Base-by-base conservation (phyloP, 371 early-diverging fungal genomes). In the Mortierella polycephala region DNA sequence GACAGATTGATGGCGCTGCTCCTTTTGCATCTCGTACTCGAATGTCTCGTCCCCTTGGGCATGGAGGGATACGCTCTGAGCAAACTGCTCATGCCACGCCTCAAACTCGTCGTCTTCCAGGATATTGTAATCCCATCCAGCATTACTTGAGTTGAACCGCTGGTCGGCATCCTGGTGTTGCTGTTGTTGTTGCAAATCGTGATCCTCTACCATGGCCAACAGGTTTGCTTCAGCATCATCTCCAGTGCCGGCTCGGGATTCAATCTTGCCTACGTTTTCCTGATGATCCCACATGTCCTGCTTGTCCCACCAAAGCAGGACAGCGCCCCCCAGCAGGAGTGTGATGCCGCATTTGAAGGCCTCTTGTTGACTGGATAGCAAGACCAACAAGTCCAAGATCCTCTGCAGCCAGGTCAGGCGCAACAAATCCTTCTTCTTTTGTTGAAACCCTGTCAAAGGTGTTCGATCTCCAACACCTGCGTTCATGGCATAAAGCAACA, bases 321-420 rank as follows among this genome's bases (percentile, higher is more conserved):
- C 67, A 16, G 74, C 69, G 3, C 80, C 80, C 18, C 73, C 74
- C 11, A 79, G 58, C 50, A 79, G 53, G 7, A 68, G 46, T 13
- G 56, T 61, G n/a, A 79, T 5, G 6, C 73, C 80, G 12, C 44
- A 23, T 6, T 42, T 30, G 60, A 73, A 73, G 39, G 63, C 64
- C 18, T 62, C 45, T 4, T 44, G 13, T 13, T 65, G 70, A 37
- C 69, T 68, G 5, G 80, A 82, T 52, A 82, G 60, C 7, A 89
- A 83, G 39, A 89, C 86, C 63, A 87, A 67, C 4, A 85, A 76
- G 69, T 89, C 89, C 63, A 89, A 56, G 5, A 87, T 68, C 39
- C 87, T 82, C 16, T 84, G 75, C 2, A 89, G 62, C 87, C 88
- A 87, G 13, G 67, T 62, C 16, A 85, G 42, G 1, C 69, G 64